Evolutionary conservation across 257 asterid species (phyloP).

Genomic region (Oldenlandia corymbosa): DNA sequence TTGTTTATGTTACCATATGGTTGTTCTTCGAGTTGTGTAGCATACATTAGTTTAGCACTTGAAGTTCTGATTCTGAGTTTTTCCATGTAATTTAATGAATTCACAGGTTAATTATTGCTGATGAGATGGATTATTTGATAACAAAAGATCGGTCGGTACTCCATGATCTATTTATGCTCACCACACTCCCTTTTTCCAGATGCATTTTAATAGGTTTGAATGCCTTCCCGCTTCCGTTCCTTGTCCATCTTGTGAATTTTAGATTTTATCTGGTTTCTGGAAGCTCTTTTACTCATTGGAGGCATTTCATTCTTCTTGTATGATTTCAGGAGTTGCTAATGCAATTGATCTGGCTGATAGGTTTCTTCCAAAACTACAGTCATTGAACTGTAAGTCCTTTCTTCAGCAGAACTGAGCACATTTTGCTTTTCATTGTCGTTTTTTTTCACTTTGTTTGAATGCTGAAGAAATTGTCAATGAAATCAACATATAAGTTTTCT

Average conservation of each 20-base stretch:
- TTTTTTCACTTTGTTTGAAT: background rate
- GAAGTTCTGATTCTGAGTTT: background rate
- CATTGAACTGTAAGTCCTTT: constrained; percentile 71
- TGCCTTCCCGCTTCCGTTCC: background rate
- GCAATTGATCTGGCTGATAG: constrained; percentile 95
- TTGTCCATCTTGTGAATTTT: background rate
- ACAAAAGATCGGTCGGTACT: constrained; percentile 80
- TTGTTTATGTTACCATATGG: background rate
- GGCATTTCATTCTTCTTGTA: constrained; percentile 20
- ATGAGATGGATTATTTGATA: constrained; percentile 93
- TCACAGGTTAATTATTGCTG: constrained; percentile 74
- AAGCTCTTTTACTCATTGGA: background rate
- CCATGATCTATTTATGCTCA: constrained; percentile 91
- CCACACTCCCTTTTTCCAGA: constrained; percentile 80
- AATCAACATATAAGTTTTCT: constrained; percentile 6
- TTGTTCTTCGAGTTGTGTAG: background rate
- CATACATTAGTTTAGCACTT: background rate
- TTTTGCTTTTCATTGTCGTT: background rate
- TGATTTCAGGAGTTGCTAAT: constrained; percentile 81
- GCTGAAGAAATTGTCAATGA: background rate
- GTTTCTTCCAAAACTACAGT: constrained; percentile 86
- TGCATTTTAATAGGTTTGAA: constrained; percentile 80
- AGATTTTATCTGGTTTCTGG: background rate
- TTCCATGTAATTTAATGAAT: background rate
- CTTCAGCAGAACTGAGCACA: background rate